Conservation (phyloP, 257 asterid species). For the Capsicum chinense region DNA sequence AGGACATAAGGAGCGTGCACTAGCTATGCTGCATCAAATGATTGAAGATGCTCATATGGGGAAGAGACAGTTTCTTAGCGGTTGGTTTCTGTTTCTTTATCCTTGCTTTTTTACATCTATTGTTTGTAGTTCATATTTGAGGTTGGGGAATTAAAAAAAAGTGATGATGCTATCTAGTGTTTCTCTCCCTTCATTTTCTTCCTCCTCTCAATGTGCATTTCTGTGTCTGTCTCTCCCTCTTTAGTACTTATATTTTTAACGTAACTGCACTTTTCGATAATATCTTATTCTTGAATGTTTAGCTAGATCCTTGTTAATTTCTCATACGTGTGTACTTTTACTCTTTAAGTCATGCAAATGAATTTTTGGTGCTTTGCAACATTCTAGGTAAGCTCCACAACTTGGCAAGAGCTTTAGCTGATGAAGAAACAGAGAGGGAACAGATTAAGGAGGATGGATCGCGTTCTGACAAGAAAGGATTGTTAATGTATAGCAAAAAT, state of each 20-base stretch:
- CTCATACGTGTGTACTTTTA: not conserved
- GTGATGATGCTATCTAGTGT: slow-evolving; percentile 21
- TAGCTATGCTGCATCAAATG: slow-evolving; percentile 95
- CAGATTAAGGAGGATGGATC: slow-evolving; percentile 60
- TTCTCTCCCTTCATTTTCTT: slow-evolving; percentile 23
- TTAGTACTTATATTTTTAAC: not conserved
- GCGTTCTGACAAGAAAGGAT: slow-evolving; percentile 61
- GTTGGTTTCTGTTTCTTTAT: slow-evolving; percentile 44
- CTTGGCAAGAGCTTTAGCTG: slow-evolving; percentile 95
- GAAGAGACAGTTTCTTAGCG: slow-evolving; percentile 94
- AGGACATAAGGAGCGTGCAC: slow-evolving; percentile 95
- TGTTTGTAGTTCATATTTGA: not conserved
- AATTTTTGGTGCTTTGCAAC: not conserved
- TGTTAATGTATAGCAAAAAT: slow-evolving; percentile 57
- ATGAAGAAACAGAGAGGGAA: slow-evolving; percentile 86
- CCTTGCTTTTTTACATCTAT: not conserved
- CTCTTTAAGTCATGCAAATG: not conserved
- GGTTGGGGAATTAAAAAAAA: not conserved
- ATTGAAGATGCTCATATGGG: slow-evolving; percentile 99
- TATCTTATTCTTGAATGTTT: not conserved
- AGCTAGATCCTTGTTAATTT: slow-evolving; percentile 16
- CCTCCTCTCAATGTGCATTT: not conserved
- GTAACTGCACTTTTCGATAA: not conserved
- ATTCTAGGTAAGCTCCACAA: slow-evolving; percentile 91
- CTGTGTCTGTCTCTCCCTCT: slow-evolving; percentile 20